Evolutionary conservation across 495 filamentous ascomycete genomes (phyloP), one percentile per base, ranked within the genome.

Genomic region (Podospora appendiculata): DNA sequence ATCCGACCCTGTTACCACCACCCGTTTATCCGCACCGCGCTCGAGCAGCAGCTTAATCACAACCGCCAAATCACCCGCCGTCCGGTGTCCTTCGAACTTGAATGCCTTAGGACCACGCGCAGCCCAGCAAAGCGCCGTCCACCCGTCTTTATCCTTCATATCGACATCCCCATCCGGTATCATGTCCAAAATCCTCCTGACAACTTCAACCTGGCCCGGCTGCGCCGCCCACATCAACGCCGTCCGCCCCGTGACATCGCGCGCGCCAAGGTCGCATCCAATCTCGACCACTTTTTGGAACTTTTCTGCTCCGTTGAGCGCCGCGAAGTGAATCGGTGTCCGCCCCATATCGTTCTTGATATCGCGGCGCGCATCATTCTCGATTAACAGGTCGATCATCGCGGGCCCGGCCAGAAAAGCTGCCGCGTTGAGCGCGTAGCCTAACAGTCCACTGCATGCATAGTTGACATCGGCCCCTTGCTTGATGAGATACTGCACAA

Each of bases 41-140:
- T 36, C 33, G 39, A 48, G 47, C 47, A 48, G 16, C 35, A 48
- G 6, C 33, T 48, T 48, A n/a, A 48, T 48, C 2, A 48, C n/a
- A 13, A 8, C 32, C 11, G 47, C 47, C 8, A 33, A 6, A 47
- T 47, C 45, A 25, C 32, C 47, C 47, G 47, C 34, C 11, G 47
- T 16, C 32, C 13, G 8, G 1, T 17, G 9, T 17, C 8, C 47
- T 7, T 2, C n/a, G 1, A 13, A 1, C 11, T 12, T n/a, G n/a
- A n/a, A 48, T 4, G 35, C 47, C 47, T 18, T 8, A 12, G 47
- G 47, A 17, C 47, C 47, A 32, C 47, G 36, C 32, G 47, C 47
- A 33, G 47, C 47, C 47, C 47, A 48, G 18, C 47, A 48, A 40
- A 48, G 47, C 34, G 47, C 47, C 47, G 47, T 48, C 47, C 47